These are phyloP conservation scores for Neoscytalidium dimidiatum DNA, from an alignment of 2,329 filamentous ascomycete genomes.

Conservation along the genomic window DNA sequence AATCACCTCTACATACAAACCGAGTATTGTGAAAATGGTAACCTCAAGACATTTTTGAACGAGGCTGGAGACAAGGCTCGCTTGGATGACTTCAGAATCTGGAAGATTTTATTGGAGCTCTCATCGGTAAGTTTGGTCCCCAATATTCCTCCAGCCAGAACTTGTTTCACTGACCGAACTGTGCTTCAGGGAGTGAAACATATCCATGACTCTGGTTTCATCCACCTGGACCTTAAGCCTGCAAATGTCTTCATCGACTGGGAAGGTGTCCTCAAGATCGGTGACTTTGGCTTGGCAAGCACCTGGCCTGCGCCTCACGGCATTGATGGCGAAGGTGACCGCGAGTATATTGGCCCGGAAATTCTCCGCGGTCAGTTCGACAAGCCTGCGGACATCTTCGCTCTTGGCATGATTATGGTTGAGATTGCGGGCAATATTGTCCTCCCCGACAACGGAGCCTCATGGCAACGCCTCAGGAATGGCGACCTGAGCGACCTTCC, in stretches of 20 bases:
- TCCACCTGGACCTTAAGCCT: conserved; percentile 83
- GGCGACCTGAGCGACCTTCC: conserved; percentile 89
- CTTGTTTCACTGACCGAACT: conserved; percentile 27
- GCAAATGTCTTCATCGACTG: conserved; percentile 82
- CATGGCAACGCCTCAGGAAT: conserved; percentile 86
- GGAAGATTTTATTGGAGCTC: conserved; percentile 93
- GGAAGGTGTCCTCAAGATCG: conserved; percentile 81
- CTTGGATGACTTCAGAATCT: conserved; percentile 95
- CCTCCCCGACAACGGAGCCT: conserved; percentile 87
- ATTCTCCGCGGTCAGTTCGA: conserved; percentile 84
- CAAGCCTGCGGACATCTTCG: conserved; percentile 91
- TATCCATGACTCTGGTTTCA: conserved; percentile 85
- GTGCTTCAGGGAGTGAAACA: conserved; percentile 75
- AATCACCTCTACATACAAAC: conserved; percentile 94
- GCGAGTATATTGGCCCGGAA: conserved; percentile 94
- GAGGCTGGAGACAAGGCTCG: conserved; percentile 80
- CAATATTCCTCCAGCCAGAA: conserved; percentile 22
- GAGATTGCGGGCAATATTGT: conserved; percentile 94
- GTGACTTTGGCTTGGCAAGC: conserved; percentile 82
- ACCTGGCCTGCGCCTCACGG: conserved; percentile 73
- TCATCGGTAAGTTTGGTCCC: conserved; percentile 64
- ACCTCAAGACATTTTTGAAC: conserved; percentile 81
- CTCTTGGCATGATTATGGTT: conserved; percentile 89
- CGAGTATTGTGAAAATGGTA: conserved; percentile 94
- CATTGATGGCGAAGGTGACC: conserved; percentile 90